Evolutionary conservation across 257 asterid genomes (phyloP).

Genomic region (Ehretia macrophylla): DNA sequence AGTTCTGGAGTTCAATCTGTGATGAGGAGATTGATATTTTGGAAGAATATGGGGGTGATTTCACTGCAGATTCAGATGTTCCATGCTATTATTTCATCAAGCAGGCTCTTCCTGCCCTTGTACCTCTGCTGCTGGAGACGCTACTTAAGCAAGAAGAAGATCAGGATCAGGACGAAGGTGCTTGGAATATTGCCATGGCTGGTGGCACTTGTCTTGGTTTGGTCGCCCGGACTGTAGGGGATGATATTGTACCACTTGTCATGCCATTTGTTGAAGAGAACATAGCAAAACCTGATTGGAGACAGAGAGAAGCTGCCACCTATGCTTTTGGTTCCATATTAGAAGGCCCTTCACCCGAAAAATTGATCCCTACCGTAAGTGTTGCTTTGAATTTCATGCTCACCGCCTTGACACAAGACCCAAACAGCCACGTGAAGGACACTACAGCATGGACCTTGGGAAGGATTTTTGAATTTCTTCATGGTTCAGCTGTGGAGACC

Average conservation of each 20-base stretch:
- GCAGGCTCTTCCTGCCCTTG: conserved; percentile 79
- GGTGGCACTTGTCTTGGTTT: conserved; percentile 88
- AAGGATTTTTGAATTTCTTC: conserved; percentile 76
- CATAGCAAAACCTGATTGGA: conserved; percentile 61
- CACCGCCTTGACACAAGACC: conserved; percentile 58
- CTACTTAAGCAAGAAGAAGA: conserved; percentile 85
- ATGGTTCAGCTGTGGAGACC: conserved; percentile 55
- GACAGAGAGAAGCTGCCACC: conserved; percentile 76
- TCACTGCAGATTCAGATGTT: conserved; percentile 67
- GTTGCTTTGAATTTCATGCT: conserved; percentile 69
- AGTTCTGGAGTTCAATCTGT: conserved; percentile 77
- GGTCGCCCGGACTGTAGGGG: conserved; percentile 81
- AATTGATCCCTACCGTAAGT: conserved; percentile 59
- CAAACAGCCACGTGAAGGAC: conserved; percentile 76
- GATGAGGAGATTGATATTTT: conserved; percentile 78
- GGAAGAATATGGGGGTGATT: conserved; percentile 70
- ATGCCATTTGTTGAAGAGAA: conserved; percentile 75
- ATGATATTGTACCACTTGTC: conserved; percentile 72
- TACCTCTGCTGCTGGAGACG: conserved; percentile 69
- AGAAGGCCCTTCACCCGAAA: conserved; percentile 79
- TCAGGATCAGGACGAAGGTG: conserved; percentile 85
- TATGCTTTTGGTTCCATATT: conserved; percentile 81
- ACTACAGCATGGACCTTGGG: conserved; percentile 87
- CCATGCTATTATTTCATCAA: conserved; percentile 70
- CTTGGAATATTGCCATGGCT: conserved; percentile 89